Evolutionary conservation across 179 eudicot genomes (phyloP).

Genomic region (Gypsophila paniculata): DNA sequence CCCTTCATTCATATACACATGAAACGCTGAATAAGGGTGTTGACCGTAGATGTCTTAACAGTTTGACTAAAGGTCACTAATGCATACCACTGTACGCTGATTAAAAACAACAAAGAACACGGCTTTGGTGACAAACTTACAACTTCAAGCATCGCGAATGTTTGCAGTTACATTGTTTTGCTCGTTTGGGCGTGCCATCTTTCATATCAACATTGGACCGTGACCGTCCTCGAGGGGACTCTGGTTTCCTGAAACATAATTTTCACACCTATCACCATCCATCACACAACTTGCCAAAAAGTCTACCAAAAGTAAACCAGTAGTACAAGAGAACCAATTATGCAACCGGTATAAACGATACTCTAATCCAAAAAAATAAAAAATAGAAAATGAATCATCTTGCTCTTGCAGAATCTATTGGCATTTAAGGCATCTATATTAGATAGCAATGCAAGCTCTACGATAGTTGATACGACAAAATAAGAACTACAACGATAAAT

Average conservation of each 20-base stretch:
- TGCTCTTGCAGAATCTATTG: conserved; percentile 2
- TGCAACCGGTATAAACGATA: neutral
- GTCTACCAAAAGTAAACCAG: neutral
- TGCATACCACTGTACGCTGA: neutral
- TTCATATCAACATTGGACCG: conserved; percentile 55
- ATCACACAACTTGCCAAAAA: conserved; percentile 1
- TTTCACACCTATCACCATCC: neutral
- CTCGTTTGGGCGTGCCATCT: conserved; percentile 88
- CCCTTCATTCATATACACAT: conserved; percentile 1
- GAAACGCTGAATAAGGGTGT: neutral
- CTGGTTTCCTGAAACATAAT: conserved; percentile 53
- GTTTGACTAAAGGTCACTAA: neutral
- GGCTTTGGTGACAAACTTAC: conserved; percentile 46
- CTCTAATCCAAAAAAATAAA: neutral
- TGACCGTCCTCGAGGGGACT: conserved; percentile 60
- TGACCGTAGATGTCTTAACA: neutral
- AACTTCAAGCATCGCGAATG: conserved; percentile 85
- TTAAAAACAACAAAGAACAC: neutral
- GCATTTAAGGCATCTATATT: neutral
- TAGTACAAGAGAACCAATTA: neutral
- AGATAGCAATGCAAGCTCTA: neutral
- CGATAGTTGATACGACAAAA: neutral
- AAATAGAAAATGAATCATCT: neutral
- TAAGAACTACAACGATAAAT: neutral
- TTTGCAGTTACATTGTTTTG: conserved; percentile 92